phyloP scores from a whole-genome alignment of 441 rosid species.

The Eutrema salsugineum region DNA sequence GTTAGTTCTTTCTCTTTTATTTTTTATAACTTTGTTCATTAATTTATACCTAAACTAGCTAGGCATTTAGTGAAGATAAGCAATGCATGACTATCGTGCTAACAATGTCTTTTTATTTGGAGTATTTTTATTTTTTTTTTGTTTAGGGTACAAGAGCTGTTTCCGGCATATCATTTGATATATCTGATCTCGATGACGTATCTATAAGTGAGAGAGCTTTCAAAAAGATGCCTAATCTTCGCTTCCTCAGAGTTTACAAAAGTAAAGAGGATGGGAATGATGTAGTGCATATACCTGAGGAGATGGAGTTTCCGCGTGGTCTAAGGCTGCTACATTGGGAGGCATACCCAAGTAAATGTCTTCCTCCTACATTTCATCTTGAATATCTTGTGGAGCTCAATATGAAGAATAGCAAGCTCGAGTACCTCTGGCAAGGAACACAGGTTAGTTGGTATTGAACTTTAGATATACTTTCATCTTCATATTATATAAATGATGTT shows the following conservation, averaged over 20 bases:
- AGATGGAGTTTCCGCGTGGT: not conserved
- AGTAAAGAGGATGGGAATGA: not conserved
- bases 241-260: slow-evolving; percentile 5
- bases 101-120: no score
- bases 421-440: slow-evolving; percentile 24
- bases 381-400: slow-evolving; percentile 4
- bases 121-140: no score
- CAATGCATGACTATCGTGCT: no score
- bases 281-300: not conserved
- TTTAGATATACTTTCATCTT: not conserved
- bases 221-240: not conserved
- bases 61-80: no score
- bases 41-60: no score
- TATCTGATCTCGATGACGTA: no score
- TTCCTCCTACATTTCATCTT: slow-evolving; percentile 5
- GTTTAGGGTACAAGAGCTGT: no score
- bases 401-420: slow-evolving; percentile 17
- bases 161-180: no score
- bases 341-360: slow-evolving; percentile 8
- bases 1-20: not conserved
- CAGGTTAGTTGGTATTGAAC: slow-evolving; percentile 27
- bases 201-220: not conserved
- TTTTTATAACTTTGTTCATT: no score
- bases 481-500: not conserved
- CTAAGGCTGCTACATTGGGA: slow-evolving; percentile 32